Base-by-base conservation (phyloP, 1,284 basidiomycete species). In the Albatrellus sp. region DNA sequence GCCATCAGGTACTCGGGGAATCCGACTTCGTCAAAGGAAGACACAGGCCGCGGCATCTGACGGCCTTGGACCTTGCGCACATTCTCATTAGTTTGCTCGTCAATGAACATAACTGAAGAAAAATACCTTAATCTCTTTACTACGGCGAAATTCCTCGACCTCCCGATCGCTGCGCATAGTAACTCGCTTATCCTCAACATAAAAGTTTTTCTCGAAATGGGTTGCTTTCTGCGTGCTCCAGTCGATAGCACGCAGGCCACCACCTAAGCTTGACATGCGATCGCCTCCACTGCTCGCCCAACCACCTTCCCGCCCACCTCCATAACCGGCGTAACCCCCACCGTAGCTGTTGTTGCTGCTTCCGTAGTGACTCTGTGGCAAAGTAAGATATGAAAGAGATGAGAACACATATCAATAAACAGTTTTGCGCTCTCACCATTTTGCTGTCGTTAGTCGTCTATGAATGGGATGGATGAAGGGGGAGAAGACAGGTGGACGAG, bases 201-300 rank as follows among this genome's bases (percentile, higher is more conserved):
- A 99, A 60, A 99, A 99, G 74, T 97, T 97, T 69, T 93, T 93
- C 65, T 92, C 90, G 50, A 93, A 93, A 55, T 76, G 81, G 58
- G 82, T 73, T 47, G 97, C 71, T 50, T 81, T 78, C 47, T 75
- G 70, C 38, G 67, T 65, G 42, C 65, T 57, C 94, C 94, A 98
- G 69, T 98, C 89, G 52, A 96, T 82, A 49, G 72, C 73, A 52
- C 80, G 80, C 43, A 98, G 75, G 44, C 84, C 77, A 45, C 83
- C 79, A 38, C 96, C 94, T 40, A 98, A 78, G 61, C 72, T 75
- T 54, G 72, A 68, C 88, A 93, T 92, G 55, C 74, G 79, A 69
- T 92, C 89, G 47, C 81, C 78, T 52, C 68, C 66, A 39, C 69
- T 64, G 42, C 73, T 69, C 37, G 74, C 70, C 43, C 76, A 70